Percentiles rank a stretch among this genome's conserved stretches.
phyloP scores from a whole-genome alignment of 2,329 filamentous ascomycete genomes.

The Proliferodiscus dingleyae region DNA sequence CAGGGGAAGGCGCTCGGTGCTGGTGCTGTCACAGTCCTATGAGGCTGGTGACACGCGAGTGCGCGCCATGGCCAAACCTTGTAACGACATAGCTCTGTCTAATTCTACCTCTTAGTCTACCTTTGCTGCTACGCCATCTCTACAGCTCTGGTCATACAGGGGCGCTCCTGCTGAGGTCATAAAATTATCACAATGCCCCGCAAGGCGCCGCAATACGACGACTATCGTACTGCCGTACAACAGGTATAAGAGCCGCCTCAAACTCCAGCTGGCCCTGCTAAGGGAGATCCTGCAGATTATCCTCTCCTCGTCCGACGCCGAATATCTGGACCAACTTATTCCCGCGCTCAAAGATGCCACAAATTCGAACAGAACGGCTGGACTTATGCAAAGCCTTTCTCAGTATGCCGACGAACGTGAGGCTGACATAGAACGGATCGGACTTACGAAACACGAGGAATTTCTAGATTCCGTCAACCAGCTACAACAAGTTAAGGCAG shows the following conservation, averaged over 20 bases:
- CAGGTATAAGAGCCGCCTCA: conserved; percentile 20
- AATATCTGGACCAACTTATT: conserved; percentile 94
- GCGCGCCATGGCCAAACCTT: no score
- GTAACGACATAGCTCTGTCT: no score
- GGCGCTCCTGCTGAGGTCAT: no score
- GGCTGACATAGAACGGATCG: conserved; percentile 87
- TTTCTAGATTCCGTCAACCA: conserved; percentile 93
- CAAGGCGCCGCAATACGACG: conserved; percentile 28
- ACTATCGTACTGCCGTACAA: conserved; percentile 29
- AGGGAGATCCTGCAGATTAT: conserved; percentile 65
- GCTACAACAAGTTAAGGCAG: conserved; percentile 85
- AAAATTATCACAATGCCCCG: conserved; percentile 19
- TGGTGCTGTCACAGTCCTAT: no score
- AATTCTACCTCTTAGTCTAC: no score
- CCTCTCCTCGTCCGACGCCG: conserved; percentile 81
- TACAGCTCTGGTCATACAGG: neutral
- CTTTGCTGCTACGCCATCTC: neutral
- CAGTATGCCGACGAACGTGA: conserved; percentile 85
- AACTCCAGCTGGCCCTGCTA: conserved; percentile 3
- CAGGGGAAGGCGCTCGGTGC: no score
- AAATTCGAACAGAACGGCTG: conserved; percentile 64
- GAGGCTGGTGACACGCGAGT: no score
- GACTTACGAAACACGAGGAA: conserved; percentile 92
- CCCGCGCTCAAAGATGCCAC: conserved; percentile 90
- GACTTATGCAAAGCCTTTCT: conserved; percentile 72